These are phyloP conservation scores for Noccaea caerulescens DNA, from an alignment of 345 rosid species.

Conservation along the genomic window DNA sequence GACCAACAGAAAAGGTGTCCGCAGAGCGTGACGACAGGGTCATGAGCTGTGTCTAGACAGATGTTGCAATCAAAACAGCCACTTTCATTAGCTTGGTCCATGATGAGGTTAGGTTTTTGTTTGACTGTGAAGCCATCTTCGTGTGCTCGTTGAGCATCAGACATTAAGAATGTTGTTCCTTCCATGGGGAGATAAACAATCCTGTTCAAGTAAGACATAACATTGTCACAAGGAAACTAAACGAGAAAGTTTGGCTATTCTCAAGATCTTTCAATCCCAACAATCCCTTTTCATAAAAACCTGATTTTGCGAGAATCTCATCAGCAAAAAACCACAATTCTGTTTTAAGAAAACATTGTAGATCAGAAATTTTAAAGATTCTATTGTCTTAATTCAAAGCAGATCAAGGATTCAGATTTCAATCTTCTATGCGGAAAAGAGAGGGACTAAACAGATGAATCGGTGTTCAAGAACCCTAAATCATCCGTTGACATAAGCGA, in stretches of 20 bases:
- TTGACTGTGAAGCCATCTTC: constrained; percentile 39
- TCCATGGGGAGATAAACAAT: constrained; percentile 43
- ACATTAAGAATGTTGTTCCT: constrained; percentile 45
- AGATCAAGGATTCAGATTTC: constrained; percentile 12
- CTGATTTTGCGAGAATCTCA: constrained; percentile 1
- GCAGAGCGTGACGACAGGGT: constrained; percentile 82
- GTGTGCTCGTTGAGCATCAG: constrained; percentile 45
- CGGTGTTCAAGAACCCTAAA: constrained; percentile 1
- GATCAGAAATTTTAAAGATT: background rate
- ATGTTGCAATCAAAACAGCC: constrained; percentile 79
- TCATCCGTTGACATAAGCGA: background rate
- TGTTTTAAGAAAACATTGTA: background rate
- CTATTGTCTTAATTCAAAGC: background rate
- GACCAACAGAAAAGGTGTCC: constrained; percentile 95
- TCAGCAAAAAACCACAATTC: background rate
- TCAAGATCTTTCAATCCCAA: constrained; percentile 7
- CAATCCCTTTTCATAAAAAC: background rate
- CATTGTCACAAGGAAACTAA: background rate
- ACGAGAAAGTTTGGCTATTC: background rate
- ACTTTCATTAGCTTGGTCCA: constrained; percentile 33
- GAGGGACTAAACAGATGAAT: background rate
- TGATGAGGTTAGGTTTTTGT: constrained; percentile 48
- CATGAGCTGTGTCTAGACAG: constrained; percentile 69
- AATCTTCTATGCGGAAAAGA: background rate
- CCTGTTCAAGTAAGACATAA: constrained; percentile 37